These are phyloP conservation scores for Astrothelium subdiscretum DNA, from an alignment of 495 filamentous ascomycete genomes.

Conservation along the genomic window DNA sequence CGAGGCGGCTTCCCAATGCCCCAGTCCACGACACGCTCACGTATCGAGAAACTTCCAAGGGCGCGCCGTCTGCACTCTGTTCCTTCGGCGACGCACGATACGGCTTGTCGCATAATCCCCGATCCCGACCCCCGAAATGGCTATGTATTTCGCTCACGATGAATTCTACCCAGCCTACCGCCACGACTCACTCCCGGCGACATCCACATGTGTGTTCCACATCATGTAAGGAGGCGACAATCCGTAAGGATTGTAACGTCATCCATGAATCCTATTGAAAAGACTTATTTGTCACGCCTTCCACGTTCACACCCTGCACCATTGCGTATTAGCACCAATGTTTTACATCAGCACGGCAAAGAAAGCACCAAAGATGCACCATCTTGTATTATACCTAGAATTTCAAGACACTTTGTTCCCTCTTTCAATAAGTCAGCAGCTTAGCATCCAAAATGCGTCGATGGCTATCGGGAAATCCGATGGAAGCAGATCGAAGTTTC, in stretches of 20 bases:
- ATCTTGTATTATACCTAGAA: background rate
- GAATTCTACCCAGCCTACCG: too few species aligned
- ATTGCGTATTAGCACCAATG: background rate
- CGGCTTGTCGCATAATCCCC: too few species aligned
- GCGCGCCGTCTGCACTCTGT: too few species aligned
- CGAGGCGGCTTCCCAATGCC: too few species aligned
- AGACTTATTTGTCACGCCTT: background rate
- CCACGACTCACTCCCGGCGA: too few species aligned
- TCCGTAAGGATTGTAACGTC: background rate
- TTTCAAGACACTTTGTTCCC: background rate
- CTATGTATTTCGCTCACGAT: background rate
- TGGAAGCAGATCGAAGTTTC: background rate
- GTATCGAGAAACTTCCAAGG: too few species aligned
- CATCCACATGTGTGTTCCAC: background rate
- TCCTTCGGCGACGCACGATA: too few species aligned
- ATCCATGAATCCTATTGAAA: background rate
- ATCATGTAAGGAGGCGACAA: background rate
- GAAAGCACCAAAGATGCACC: background rate
- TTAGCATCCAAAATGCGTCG: background rate
- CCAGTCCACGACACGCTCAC: too few species aligned
- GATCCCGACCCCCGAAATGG: background rate
- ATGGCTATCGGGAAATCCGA: background rate
- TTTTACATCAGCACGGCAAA: background rate
- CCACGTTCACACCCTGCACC: background rate
- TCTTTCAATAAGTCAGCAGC: background rate